Evolutionary conservation across 2,329 filamentous ascomycete genomes (phyloP), one percentile per base, ranked within the genome.

Genomic region (Apiospora rasikravindrae): DNA sequence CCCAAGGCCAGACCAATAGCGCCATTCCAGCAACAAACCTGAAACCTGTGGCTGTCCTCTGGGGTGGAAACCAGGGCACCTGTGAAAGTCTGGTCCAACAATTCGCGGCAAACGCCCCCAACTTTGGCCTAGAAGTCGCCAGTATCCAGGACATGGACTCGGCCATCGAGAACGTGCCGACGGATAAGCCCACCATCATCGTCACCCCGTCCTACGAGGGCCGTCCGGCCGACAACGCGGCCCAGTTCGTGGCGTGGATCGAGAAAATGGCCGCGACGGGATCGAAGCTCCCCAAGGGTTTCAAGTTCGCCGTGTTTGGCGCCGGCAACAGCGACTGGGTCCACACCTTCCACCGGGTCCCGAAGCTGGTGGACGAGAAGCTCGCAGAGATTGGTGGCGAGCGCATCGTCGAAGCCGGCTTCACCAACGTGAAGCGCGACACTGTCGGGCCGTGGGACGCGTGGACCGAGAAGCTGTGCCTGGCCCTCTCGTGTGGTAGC

Each of bases 191-290:
- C 0, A 80, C 88, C 2, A 80, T 89, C 14, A 83, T 90, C 64
- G 84, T 91, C 70, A 86, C 86, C 0, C 83, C 88, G 1, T 87
- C 85, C 2, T 90, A 90, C 72, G 88, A 91, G 76, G 89, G 88
- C 0, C 82, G 88, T 40, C 87, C 88, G 0, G 84, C 88, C 0
- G 88, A 90, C 74, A 90, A 91, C 71, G 88, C 88, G 0, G 83
- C 80, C 0, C 84, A 86, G 69, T 90, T 90, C 74, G 84, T 87
- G 49, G 81, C 85, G 42, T 90, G 88, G 88, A 79, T 90, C 13
- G 83, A 86, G 73, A 44, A 44, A 11, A 44, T 44, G 42, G 42
- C 42, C 11, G 42, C 42, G 16, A 3, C 42, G 42, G 42, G 42
- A 6, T 44, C 42, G 11, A 44, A 44, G 42, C 42, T 44, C 5